Evolutionary conservation across 345 rosid species (phyloP), one percentile per base, ranked within the genome.

Genomic region (Syzygium oleosum): DNA sequence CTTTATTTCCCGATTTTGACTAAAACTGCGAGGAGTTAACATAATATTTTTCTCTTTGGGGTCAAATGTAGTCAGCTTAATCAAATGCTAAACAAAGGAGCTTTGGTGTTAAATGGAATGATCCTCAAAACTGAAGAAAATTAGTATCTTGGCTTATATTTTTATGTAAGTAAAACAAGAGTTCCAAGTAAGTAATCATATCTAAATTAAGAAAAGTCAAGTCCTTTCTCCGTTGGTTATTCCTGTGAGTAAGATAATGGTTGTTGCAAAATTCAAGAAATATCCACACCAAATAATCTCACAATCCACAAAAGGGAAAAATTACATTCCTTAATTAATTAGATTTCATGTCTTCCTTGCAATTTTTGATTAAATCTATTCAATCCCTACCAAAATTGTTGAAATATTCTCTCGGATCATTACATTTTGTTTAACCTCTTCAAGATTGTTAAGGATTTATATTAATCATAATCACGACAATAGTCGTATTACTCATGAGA

Each of bases 401-500:
- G 78, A 65, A 65, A 15, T 29, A 29, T 65, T 65, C 22, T 29
- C 22, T 63, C 7, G 25, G 0, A 63, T 1, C 7, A 14, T 17
- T 8, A 61, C n/a, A 13, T 5, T n/a, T 13, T n/a, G 9, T 65
- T 65, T 3, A 61, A 13, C 0, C 21, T 65, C 11, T 15, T 29
- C 1, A 65, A 65, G 78, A 29, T 65, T 29, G 0, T 65, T 15
- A 65, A 7, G 41, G 22, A 65, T 65, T 65, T 29, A 15, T 29
- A 0, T 15, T 29, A 29, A 29, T 4, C 22, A 29, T 9, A 65
- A 2, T 14, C 41, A 63, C 5, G 0, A 0, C 41, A 65, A 65
- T 29, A 3, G 41, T 15, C 1, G 1, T 2, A 65, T 29, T 29
- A 31, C 11, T 65, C 21, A 0, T 15, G 0, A 7, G 11, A 7